A percentile compares a stretch with the other conserved stretches of the same genome.
These are phyloP conservation scores for Boletus coccyginus DNA, from an alignment of 768 basidiomycete genomes.

Conservation along the genomic window DNA sequence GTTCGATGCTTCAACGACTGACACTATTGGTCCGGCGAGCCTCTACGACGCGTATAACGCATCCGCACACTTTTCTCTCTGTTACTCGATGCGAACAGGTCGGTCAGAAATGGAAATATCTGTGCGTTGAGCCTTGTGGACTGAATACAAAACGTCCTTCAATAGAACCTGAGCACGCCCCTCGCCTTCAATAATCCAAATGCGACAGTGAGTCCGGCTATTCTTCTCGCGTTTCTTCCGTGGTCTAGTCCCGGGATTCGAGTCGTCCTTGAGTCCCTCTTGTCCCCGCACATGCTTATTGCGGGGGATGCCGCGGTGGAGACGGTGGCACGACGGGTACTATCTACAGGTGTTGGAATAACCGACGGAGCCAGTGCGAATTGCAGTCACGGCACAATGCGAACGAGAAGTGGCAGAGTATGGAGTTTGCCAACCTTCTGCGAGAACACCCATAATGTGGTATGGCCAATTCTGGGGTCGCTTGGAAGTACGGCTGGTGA, in stretches of 20 bases:
- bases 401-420: background rate
- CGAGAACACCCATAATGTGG: background rate
- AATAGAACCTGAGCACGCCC: background rate
- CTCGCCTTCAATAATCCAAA: too few relatives aligned
- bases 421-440: background rate
- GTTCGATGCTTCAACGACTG: background rate
- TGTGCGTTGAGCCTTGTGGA: background rate
- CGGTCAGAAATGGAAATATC: background rate
- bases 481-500: background rate
- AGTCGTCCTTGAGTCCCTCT: background rate
- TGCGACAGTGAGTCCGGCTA: background rate
- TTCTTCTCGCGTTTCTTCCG: background rate
- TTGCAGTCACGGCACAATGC: background rate
- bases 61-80: background rate
- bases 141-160: background rate
- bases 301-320: too few relatives aligned
- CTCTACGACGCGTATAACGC: background rate
- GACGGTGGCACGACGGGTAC: background rate
- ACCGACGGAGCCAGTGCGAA: background rate
- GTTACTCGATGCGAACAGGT: background rate
- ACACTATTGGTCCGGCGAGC: background rate
- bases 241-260: background rate
- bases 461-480: background rate
- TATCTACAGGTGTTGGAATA: rapidly evolving
- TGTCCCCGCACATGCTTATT: background rate